A percentile compares a stretch with the other conserved stretches of the same genome.
Conservation (phyloP, 164 flowering plant genomes). For the Sedum album region DNA sequence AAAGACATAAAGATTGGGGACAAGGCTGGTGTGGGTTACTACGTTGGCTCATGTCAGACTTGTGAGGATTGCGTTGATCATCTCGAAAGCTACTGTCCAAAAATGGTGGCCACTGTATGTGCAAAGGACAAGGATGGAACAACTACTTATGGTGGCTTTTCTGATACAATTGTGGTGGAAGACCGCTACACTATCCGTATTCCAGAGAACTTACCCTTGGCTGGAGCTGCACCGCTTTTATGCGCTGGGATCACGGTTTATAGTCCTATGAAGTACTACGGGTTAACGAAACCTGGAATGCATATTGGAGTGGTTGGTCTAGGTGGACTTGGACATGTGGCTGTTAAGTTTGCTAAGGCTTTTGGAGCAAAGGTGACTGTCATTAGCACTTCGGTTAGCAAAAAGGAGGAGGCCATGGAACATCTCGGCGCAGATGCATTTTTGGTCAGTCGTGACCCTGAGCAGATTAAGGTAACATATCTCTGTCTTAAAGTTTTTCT, state of each 20-base stretch:
- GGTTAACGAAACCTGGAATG: constrained; percentile 27
- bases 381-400: constrained; percentile 50
- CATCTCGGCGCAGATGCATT: constrained; percentile 54
- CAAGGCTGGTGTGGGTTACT: constrained; percentile 30
- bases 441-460: constrained; percentile 42
- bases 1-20: constrained; percentile 23
- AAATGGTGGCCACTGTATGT: constrained; percentile 20
- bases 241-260: constrained; percentile 44
- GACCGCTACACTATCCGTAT: constrained; percentile 30
- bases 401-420: constrained; percentile 53
- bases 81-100: constrained; percentile 27
- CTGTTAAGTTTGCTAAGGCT: constrained; percentile 57
- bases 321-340: constrained; percentile 55
- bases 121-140: constrained; percentile 20
- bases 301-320: constrained; percentile 48
- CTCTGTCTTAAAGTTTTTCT: neutral
- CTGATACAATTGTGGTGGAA: constrained; percentile 23
- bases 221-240: constrained; percentile 31
- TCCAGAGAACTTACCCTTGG: constrained; percentile 39
- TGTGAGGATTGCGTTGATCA: constrained; percentile 13
- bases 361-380: constrained; percentile 53
- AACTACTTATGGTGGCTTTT: constrained; percentile 30
- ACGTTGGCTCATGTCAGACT: constrained; percentile 22
- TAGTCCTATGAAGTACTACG: constrained; percentile 39
- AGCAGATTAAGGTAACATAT: constrained; percentile 30